These are phyloP conservation scores for Meyerozyma elateridarum DNA, from an alignment of 1,139 yeast species.

Conservation along the genomic window DNA sequence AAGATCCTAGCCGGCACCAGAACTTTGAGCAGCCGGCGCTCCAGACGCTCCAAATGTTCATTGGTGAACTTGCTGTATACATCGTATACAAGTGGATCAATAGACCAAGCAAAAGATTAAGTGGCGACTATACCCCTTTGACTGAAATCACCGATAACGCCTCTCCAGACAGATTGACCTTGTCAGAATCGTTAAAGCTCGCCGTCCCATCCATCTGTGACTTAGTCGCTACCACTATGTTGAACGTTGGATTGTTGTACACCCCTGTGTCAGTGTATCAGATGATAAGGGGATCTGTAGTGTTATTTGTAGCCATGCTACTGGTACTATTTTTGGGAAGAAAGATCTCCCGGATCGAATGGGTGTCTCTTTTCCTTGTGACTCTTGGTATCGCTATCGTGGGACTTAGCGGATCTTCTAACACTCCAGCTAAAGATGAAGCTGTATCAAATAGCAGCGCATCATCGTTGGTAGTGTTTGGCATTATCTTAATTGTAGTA, in stretches of 20 bases:
- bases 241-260: slow-evolving; percentile 70
- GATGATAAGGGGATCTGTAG: slow-evolving; percentile 78
- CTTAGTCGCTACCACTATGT: slow-evolving; percentile 65
- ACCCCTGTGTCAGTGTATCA: slow-evolving; percentile 83
- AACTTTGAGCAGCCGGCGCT: slow-evolving; percentile 74
- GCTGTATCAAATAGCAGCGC: slow-evolving; percentile 9
- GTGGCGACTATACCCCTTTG: slow-evolving; percentile 14
- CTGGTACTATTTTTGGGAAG: slow-evolving; percentile 61
- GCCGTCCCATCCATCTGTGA: slow-evolving; percentile 71
- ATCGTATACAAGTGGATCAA: slow-evolving; percentile 37
- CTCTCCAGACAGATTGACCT: slow-evolving; percentile 10
- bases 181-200: slow-evolving; percentile 25
- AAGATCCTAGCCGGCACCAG: slow-evolving; percentile 33
- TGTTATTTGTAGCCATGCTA: slow-evolving; percentile 70
- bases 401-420: slow-evolving; percentile 59
- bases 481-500: slow-evolving; percentile 52
- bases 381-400: slow-evolving; percentile 68
- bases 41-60: slow-evolving; percentile 78
- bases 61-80: slow-evolving; percentile 61
- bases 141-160: slow-evolving; percentile 11
- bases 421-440: slow-evolving; percentile 15
- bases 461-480: slow-evolving; percentile 37
- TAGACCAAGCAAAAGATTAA: slow-evolving; percentile 12
- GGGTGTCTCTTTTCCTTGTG: slow-evolving; percentile 61
- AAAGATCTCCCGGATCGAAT: slow-evolving; percentile 55